phyloP scores from a whole-genome alignment of 768 basidiomycete genomes.

The Podaxis rugospora region DNA sequence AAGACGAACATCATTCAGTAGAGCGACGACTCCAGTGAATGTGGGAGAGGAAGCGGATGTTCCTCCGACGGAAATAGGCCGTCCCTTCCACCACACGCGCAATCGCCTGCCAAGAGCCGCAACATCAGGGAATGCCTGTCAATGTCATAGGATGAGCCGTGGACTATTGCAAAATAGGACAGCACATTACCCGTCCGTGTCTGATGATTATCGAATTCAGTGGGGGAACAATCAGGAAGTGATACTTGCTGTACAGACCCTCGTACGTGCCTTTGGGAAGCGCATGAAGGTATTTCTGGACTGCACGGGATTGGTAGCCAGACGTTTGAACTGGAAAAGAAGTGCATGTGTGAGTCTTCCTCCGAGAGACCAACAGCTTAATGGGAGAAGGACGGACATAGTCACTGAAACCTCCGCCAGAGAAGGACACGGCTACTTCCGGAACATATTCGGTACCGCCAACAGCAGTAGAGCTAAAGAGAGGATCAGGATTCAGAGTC shows the following conservation, averaged over 20 bases:
- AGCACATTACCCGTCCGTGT: conserved; percentile 42
- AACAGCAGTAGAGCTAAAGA: conserved; percentile 60
- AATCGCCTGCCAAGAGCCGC: conserved; percentile 52
- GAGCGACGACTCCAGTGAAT: conserved; percentile 58
- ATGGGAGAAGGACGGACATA: conserved; percentile 37
- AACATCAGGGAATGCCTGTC: conserved; percentile 61
- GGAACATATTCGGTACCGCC: conserved; percentile 61
- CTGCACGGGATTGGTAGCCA: conserved; percentile 44
- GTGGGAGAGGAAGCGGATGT: conserved; percentile 66
- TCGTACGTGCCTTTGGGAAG: conserved; percentile 46
- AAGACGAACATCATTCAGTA: conserved; percentile 62
- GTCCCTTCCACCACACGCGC: conserved; percentile 41
- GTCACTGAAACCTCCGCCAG: conserved; percentile 73
- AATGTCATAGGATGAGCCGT: not conserved
- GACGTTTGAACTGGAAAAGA: conserved; percentile 43
- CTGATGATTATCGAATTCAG: conserved; percentile 21
- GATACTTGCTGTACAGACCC: conserved; percentile 56
- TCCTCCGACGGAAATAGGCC: conserved; percentile 40
- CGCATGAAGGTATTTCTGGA: conserved; percentile 36
- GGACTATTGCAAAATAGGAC: not conserved
- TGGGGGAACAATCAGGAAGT: not conserved
- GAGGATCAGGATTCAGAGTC: not conserved
- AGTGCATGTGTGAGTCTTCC: not conserved
- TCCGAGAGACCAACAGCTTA: not conserved
- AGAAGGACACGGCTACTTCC: conserved; percentile 58